A percentile compares a stretch with the other conserved stretches of the same genome.
Conservation (phyloP, 2,329 filamentous ascomycete genomes). For the Fusarium sp. region DNA sequence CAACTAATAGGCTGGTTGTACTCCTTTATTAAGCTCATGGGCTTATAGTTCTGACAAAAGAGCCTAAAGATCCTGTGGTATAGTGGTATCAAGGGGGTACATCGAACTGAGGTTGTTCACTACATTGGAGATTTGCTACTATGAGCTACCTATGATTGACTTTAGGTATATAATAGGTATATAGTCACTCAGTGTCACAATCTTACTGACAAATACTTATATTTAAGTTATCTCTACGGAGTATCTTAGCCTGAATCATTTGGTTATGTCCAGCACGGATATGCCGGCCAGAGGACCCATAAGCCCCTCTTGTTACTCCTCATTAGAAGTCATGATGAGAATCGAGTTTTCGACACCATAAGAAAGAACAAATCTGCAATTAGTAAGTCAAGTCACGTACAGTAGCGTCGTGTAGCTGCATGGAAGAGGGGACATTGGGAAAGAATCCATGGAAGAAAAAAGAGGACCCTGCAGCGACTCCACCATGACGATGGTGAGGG, state of each 20-base stretch:
- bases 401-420: conserved; percentile 30
- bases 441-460: conserved; percentile 29
- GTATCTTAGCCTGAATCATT: conserved; percentile 3
- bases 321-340: conserved; percentile 16
- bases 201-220: not conserved
- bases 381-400: conserved; percentile 22
- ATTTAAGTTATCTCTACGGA: not conserved
- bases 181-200: not conserved
- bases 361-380: conserved; percentile 22
- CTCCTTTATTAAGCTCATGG: not conserved
- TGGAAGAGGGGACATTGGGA: conserved; percentile 22
- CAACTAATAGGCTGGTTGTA: not conserved
- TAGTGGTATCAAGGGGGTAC: not conserved
- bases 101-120: not conserved
- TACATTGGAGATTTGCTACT: not conserved
- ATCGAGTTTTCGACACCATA: conserved; percentile 25
- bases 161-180: not conserved
- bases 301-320: conserved; percentile 18
- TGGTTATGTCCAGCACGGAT: conserved; percentile 6
- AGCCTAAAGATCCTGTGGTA: not conserved
- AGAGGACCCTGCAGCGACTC: conserved; percentile 41
- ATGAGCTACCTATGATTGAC: not conserved
- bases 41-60: conserved; percentile 3
- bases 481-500: conserved; percentile 39
- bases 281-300: conserved; percentile 13